These are phyloP conservation scores for Sporothrix phasma DNA, from an alignment of 2,329 filamentous ascomycete genomes.

Conservation along the genomic window DNA sequence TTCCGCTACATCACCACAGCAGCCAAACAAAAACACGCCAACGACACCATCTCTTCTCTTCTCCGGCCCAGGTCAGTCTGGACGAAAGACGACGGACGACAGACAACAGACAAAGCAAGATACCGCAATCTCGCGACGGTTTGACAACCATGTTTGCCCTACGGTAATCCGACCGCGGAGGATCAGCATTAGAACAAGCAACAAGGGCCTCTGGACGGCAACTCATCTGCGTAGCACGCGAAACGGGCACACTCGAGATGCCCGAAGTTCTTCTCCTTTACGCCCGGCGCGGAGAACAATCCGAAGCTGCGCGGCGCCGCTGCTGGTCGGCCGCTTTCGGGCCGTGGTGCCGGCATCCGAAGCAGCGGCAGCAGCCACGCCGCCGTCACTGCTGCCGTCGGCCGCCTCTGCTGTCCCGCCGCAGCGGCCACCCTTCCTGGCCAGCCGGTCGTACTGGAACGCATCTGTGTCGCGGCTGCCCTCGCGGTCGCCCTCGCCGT, in stretches of 20 bases:
- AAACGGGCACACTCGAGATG: constrained; percentile 31
- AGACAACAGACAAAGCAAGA: background rate
- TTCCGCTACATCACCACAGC: background rate
- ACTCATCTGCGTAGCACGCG: background rate
- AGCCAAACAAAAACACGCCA: background rate
- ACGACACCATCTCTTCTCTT: background rate
- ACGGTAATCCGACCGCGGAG: constrained; percentile 4
- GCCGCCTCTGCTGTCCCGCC: background rate
- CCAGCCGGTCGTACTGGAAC: constrained; percentile 8
- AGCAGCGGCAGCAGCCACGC: background rate
- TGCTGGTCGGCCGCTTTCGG: constrained; percentile 55
- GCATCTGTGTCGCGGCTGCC: constrained; percentile 1
- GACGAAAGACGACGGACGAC: background rate
- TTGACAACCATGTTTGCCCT: background rate
- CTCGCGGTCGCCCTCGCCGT: constrained; percentile 11
- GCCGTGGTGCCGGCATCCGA: constrained; percentile 33
- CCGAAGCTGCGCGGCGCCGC: constrained; percentile 42
- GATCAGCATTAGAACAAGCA: too few relatives aligned
- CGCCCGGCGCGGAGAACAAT: constrained; percentile 52
- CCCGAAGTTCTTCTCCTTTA: constrained; percentile 59
- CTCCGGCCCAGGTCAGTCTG: background rate
- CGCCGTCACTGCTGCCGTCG: constrained; percentile 23
- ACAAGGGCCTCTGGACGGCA: background rate
- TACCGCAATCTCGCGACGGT: background rate
- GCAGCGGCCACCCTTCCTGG: background rate